Evolutionary conservation across 371 early-diverging fungal genomes (phyloP).

Genomic region (Nosema muscidifuracis): DNA sequence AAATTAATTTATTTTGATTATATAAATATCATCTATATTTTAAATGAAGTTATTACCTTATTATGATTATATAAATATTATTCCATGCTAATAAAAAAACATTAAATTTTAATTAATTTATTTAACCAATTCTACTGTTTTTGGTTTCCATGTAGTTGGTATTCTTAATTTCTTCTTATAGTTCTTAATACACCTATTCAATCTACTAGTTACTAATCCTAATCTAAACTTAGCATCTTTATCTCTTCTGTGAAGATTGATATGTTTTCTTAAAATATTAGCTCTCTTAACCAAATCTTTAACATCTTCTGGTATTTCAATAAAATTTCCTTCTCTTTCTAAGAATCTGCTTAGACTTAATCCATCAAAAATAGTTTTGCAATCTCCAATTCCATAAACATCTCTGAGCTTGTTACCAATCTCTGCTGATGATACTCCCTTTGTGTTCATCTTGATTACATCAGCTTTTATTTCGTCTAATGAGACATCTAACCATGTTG

Average conservation of each 20-base stretch:
- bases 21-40: too few relatives aligned
- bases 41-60: too few relatives aligned
- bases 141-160: slow-evolving; percentile 86
- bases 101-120: slow-evolving; percentile 17
- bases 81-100: too few relatives aligned
- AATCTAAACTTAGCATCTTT: slow-evolving; percentile 95
- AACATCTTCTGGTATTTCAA: slow-evolving; percentile 97
- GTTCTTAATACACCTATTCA: slow-evolving; percentile 96
- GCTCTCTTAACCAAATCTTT: slow-evolving; percentile 98
- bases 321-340: slow-evolving; percentile 79
- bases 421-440: slow-evolving; percentile 93
- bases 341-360: slow-evolving; percentile 86
- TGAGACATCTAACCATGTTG: slow-evolving; percentile 89
- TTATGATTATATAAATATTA: too few relatives aligned
- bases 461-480: slow-evolving; percentile 87
- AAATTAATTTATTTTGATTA: background rate
- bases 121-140: slow-evolving; percentile 32
- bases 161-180: slow-evolving; percentile 94
- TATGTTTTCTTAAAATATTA: slow-evolving; percentile 93
- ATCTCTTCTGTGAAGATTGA: slow-evolving; percentile 97
- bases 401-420: slow-evolving; percentile 97
- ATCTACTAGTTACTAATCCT: slow-evolving; percentile 92
- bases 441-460: slow-evolving; percentile 96
- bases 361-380: slow-evolving; percentile 77
- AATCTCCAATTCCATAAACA: slow-evolving; percentile 90